Percentiles rank a stretch among this genome's conserved stretches.
phyloP scores from a whole-genome alignment of 768 basidiomycete genomes.

The Boletus pseudo-olivaceus region DNA sequence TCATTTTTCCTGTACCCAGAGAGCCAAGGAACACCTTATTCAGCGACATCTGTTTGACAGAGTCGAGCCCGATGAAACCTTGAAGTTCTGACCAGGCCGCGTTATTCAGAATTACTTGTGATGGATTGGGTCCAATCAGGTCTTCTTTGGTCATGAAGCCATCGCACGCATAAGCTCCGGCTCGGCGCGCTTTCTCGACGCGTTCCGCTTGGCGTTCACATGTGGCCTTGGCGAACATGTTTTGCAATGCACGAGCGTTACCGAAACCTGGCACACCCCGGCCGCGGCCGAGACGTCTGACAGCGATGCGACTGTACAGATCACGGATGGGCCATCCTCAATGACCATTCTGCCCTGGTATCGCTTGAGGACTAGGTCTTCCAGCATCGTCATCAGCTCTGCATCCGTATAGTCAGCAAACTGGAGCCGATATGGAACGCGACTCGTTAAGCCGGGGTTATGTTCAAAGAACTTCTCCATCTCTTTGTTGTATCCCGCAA shows the following conservation, averaged over 20 bases:
- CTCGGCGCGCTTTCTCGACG: constrained; percentile 38
- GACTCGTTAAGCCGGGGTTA: constrained; percentile 65
- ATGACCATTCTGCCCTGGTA: constrained; percentile 51
- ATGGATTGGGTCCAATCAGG: constrained; percentile 63
- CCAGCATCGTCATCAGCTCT: constrained; percentile 56
- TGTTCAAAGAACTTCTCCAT: constrained; percentile 80
- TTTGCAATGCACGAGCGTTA: constrained; percentile 61
- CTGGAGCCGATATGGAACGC: constrained; percentile 58
- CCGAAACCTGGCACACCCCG: constrained; percentile 52
- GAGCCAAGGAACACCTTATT: constrained; percentile 66
- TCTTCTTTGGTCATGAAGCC: constrained; percentile 52
- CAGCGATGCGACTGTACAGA: constrained; percentile 43
- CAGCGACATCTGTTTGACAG: constrained; percentile 58
- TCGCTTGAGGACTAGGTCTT: constrained; percentile 42
- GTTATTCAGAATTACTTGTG: constrained; percentile 43
- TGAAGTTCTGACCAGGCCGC: constrained; percentile 52
- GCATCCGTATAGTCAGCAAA: constrained; percentile 60
- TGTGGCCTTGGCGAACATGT: constrained; percentile 44
- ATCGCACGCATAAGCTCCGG: constrained; percentile 43
- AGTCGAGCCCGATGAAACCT: constrained; percentile 47
- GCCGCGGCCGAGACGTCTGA: constrained; percentile 13
- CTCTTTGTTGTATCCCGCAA: constrained; percentile 67
- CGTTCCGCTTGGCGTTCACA: constrained; percentile 53
- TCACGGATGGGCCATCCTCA: constrained; percentile 52
- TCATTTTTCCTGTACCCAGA: constrained; percentile 72